Evolutionary conservation across 805 yeast species (phyloP), one percentile per base, ranked within the genome.

Genomic region (Schizosaccharomyces octosporus): DNA sequence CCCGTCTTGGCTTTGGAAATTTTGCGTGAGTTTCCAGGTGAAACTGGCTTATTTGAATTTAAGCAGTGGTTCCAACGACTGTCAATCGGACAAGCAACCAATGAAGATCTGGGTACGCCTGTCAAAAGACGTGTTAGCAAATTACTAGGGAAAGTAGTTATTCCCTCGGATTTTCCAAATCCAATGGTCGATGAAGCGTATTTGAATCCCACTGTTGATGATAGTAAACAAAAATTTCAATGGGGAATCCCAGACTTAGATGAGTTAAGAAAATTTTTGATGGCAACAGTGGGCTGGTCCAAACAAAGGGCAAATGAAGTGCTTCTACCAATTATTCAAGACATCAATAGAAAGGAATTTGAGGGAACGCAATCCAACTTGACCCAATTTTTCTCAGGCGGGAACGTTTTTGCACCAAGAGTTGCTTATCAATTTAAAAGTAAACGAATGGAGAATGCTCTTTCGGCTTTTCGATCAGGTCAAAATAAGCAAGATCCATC

Each of bases 221-320:
- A 76, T 48, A 96, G 89, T 69, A 73, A 74, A 58, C 84, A 89
- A 0, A 76, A 78, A 62, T 89, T 93, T 71, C 78, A 78, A 59
- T 93, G 98, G 98, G 97, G 97, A 0, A 72, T 75, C 1, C 96
- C 97, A 0, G 87, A 86, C 69, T 71, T 89, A 63, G 97, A 88
- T 66, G 81, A 80, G 65, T 73, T 93, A 60, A 73, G 97, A 39
- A 75, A 79, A 0, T 89, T 79, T 66, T 73, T 93, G 70, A 79
- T 78, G 78, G 74, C 72, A 58, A 80, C 80, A 57, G 81, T 88
- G 7, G 88, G 89, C 2, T 94, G 99, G 97, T 73, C 78, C 2
- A 81, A 81, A 66, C 81, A 77, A 7, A 77, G 80, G 63, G 83
- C 87, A 2, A 95, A 90, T 67, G 89, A 86, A 67, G 82, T 88